Evolutionary conservation across 176 grass and related monocot species (phyloP).

Genomic region (Triticum urartu): DNA sequence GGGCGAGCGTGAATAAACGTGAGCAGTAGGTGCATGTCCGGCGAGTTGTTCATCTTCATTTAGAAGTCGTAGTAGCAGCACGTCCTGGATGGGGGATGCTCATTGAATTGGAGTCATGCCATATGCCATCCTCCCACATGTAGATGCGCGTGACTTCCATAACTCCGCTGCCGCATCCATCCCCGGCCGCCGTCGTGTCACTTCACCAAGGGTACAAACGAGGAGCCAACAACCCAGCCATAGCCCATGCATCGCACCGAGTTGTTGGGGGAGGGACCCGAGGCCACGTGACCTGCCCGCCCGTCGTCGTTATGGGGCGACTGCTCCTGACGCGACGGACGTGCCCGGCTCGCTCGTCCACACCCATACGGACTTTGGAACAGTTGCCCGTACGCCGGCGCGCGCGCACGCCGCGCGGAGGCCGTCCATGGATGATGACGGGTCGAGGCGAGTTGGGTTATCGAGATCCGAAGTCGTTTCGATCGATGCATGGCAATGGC

Average conservation of each 20-base stretch:
- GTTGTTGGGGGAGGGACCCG: neutral
- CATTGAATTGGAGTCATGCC: neutral
- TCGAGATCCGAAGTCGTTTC: neutral
- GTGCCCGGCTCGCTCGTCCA: neutral
- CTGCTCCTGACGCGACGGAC: neutral
- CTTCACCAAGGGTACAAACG: neutral
- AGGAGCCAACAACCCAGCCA: neutral
- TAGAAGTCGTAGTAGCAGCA: no score
- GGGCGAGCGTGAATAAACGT: no score
- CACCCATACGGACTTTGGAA: neutral
- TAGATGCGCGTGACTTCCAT: conserved; percentile 32
- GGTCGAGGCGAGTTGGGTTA: neutral
- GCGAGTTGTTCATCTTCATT: no score
- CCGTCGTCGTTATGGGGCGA: neutral
- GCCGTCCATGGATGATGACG: neutral
- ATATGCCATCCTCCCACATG: neutral
- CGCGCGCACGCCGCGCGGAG: no score
- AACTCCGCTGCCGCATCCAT: neutral
- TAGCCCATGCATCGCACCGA: neutral
- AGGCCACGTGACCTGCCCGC: conserved; percentile 32
- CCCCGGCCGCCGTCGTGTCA: neutral
- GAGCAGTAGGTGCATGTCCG: no score
- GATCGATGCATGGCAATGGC: neutral
- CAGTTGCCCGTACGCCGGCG: no score
- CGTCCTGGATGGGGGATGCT: neutral